Evolutionary conservation across 495 filamentous ascomycete species (phyloP), one percentile per base, ranked within the genome.

Genomic region (Trichoderma reesei): DNA sequence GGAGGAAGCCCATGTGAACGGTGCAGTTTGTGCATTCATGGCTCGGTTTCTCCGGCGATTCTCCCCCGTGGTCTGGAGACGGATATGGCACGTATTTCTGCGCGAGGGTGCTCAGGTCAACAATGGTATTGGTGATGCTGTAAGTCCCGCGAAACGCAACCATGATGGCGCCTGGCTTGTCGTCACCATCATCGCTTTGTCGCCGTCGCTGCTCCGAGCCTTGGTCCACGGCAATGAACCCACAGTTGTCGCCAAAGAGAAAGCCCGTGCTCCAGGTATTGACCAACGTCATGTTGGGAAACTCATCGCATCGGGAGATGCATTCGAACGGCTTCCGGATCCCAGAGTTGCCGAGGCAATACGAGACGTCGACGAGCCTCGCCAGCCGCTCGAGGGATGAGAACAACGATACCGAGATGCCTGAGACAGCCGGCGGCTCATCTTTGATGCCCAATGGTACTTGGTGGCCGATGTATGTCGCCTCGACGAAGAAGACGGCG

Each of bases 81-180:
- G 88, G 87, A 70, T 96, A 98, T 0, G 94, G 92, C 2, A 90
- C 83, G 71, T 97, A 98, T 69, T 88, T 85, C 72, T 97, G 94
- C 31, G 91, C 93, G 4, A 91, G 79, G 14, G 90, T 90, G 59
- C 89, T 90, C 41, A 98, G 80, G 74, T 98, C 94, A 63, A 89
- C 80, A 60, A 98, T 86, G 10, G 91, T 90, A 75, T 96, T 96
- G 34, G 90, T 82, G 67, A 98, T 79, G 42, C 90, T 95, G 72
- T 97, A 97, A 13, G 94, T 98, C 11, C 95, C 94, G 20, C 94
- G 85, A 69, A 98, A 98, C 13, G 92, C 93, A n/a, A 98, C 80
- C 36, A 98, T 80, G 63, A 98, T 91, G 20, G 74, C 73, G 13
- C 72, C 67, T 5, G 65, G 66, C 20, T 60, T 64, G 41, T 66